Evolutionary conservation across 495 filamentous ascomycete species (phyloP), one percentile per base, ranked within the genome.

Genomic region (Staphylotrichum tortipilum): DNA sequence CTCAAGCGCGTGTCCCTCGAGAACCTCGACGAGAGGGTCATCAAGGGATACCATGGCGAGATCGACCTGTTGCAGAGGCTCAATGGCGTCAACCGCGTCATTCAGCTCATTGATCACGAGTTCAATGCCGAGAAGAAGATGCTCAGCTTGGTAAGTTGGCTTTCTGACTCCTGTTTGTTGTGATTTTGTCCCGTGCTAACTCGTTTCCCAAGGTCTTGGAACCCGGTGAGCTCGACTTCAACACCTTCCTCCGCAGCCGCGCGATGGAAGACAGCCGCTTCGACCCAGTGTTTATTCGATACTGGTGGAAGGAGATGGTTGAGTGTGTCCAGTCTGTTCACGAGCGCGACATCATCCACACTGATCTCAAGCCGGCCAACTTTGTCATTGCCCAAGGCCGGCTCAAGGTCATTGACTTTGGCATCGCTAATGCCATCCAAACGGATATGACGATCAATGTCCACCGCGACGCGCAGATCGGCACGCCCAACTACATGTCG

Each of bases 281-380:
- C 49, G 92, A 98, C 61, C 75, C 86, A 9, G 85, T 82, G 42
- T 97, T 96, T 57, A 86, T 89, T n/a, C 84, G 92, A 8, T 88
- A 88, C 68, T 95, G 94, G 71, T 98, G 92, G 92, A 88, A 89
- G 60, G 92, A 98, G 68, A 97, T 98, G 94, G 84, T 98, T 4
- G 88, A 94, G 59, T 98, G 92, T 65, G 83, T 98, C 4, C 78
- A 86, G 44, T 78, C 90, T 3, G 89, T 98, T 0, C 92, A 98
- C 61, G 75, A 82, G 1, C 71, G 82, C 56, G 89, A 95, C 63
- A 88, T 98, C 43, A 90, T 98, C 10, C 92, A 98, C 66, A 94
- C 87, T 2, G 92, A 98, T 61, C 76, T 98, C 26, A 98, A 98
- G 60, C 92, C 92, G 2, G 89, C 89, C 51, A 98, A 94, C 57